A percentile compares a stretch with the other conserved stretches of the same genome.
phyloP scores from a whole-genome alignment of 2,329 filamentous ascomycete genomes.

The Ophiostoma ips region DNA sequence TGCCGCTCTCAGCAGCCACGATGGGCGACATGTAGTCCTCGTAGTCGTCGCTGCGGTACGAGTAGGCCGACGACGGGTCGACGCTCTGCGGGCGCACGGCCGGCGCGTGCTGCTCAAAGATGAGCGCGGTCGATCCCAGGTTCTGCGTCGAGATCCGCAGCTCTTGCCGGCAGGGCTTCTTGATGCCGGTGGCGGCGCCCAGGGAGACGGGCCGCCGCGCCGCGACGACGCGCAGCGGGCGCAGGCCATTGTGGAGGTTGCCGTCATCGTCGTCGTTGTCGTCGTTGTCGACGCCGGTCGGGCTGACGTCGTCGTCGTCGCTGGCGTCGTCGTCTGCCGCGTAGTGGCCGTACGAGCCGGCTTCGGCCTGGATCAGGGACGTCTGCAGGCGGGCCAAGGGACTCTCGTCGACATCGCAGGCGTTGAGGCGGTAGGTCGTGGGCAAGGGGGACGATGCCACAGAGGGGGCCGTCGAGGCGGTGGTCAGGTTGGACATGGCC shows the following conservation, averaged over 20 bases:
- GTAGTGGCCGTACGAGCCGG: too few relatives aligned
- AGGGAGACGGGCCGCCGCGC: not conserved
- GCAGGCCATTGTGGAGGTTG: not conserved
- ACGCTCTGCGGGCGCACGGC: not conserved
- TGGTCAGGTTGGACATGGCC: not conserved
- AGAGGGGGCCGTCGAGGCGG: not conserved
- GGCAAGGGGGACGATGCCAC: not conserved
- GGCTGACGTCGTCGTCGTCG: not conserved
- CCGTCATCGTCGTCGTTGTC: not conserved
- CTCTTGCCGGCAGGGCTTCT: not conserved
- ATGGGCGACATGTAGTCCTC: constrained; percentile 1
- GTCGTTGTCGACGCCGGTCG: not conserved
- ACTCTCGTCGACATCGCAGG: not conserved
- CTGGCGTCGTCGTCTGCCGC: not conserved
- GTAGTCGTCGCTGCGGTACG: constrained; percentile 1
- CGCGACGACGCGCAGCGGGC: not conserved
- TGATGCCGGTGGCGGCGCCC: not conserved
- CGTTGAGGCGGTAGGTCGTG: not conserved
- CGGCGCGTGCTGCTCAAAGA: not conserved
- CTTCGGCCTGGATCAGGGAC: too few relatives aligned
- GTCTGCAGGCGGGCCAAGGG: not conserved
- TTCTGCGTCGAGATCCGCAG: not conserved
- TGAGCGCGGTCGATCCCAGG: not conserved
- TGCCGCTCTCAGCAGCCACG: not conserved
- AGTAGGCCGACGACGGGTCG: not conserved